These are phyloP conservation scores for Phytophthora lateralis DNA, from an alignment of 352 stramenopile genomes.

Conservation along the genomic window DNA sequence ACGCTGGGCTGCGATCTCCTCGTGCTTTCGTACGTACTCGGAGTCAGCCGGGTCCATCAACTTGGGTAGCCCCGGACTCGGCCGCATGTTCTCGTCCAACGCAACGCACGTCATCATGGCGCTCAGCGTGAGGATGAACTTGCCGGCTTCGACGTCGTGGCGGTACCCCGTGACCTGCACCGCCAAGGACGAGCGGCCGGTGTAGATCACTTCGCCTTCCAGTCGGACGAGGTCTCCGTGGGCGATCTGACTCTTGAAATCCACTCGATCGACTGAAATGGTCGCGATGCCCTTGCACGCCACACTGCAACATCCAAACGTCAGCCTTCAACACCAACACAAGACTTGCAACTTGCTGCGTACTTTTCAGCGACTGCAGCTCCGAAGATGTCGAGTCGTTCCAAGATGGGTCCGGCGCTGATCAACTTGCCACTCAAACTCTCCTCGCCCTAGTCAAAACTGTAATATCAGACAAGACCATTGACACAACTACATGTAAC, in stretches of 20 bases:
- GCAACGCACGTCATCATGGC: conserved; percentile 79
- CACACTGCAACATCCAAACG: conserved; percentile 30
- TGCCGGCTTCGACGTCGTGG: conserved; percentile 66
- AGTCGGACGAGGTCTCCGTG: conserved; percentile 69
- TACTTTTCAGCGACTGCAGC: conserved; percentile 70
- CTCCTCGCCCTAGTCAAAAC: conserved; percentile 44
- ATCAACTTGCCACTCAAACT: conserved; percentile 58
- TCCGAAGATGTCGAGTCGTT: conserved; percentile 68
- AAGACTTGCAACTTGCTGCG: neutral
- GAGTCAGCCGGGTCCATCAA: conserved; percentile 46
- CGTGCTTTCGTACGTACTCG: conserved; percentile 54
- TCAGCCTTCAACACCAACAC: neutral
- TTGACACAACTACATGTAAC: neutral
- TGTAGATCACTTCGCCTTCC: conserved; percentile 68
- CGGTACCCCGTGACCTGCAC: conserved; percentile 73
- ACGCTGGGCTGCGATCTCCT: conserved; percentile 62
- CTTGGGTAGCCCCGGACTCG: conserved; percentile 54
- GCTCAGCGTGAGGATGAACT: conserved; percentile 71
- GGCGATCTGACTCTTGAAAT: conserved; percentile 67
- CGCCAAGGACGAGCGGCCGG: conserved; percentile 58
- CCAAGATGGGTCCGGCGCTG: conserved; percentile 53
- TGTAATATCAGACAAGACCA: neutral
- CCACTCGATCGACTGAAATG: conserved; percentile 71
- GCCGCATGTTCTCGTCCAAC: conserved; percentile 67
- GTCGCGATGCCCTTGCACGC: conserved; percentile 65